Percentiles rank a stretch among this genome's conserved stretches.
Conservation (phyloP, 2,329 filamentous ascomycete species). For the Ambrosiella beaveri region DNA sequence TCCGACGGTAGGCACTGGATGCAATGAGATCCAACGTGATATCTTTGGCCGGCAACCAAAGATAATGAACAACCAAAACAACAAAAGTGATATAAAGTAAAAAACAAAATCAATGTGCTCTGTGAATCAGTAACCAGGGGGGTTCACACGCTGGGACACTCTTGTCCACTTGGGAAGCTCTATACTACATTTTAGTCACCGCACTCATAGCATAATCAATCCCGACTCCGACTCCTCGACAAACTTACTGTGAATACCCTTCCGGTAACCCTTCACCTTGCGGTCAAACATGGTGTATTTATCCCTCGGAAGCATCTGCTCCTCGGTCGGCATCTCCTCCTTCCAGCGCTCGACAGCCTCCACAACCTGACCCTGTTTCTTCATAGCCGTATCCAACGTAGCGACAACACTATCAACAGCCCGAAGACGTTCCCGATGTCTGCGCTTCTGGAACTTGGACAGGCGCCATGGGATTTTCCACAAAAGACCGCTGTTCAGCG, state of each 20-base stretch:
- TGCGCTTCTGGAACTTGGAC: constrained; percentile 75
- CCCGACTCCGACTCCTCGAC: neutral
- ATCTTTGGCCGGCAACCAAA: too few relatives aligned
- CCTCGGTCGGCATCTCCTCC: constrained; percentile 84
- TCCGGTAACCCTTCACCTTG: constrained; percentile 88
- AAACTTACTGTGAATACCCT: constrained; percentile 86
- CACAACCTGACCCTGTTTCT: constrained; percentile 51
- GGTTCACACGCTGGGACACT: constrained; percentile 84
- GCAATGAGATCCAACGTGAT: too few relatives aligned
- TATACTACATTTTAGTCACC: constrained; percentile 20
- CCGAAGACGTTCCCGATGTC: constrained; percentile 67
- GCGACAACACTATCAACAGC: constrained; percentile 77
- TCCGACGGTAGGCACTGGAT: neutral
- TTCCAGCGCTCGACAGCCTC: constrained; percentile 84
- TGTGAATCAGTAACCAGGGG: constrained; percentile 64
- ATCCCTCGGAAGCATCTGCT: constrained; percentile 87
- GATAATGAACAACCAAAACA: neutral
- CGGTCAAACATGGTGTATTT: constrained; percentile 98
- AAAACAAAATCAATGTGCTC: neutral
- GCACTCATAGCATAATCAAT: neutral
- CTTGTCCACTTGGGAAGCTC: constrained; percentile 87
- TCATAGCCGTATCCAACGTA: constrained; percentile 62
- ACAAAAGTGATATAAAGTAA: neutral
- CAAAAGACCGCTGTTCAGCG: constrained; percentile 63
- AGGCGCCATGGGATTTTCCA: constrained; percentile 98